These are phyloP conservation scores for Nemania abortiva DNA, from an alignment of 2,329 filamentous ascomycete species.

Conservation along the genomic window DNA sequence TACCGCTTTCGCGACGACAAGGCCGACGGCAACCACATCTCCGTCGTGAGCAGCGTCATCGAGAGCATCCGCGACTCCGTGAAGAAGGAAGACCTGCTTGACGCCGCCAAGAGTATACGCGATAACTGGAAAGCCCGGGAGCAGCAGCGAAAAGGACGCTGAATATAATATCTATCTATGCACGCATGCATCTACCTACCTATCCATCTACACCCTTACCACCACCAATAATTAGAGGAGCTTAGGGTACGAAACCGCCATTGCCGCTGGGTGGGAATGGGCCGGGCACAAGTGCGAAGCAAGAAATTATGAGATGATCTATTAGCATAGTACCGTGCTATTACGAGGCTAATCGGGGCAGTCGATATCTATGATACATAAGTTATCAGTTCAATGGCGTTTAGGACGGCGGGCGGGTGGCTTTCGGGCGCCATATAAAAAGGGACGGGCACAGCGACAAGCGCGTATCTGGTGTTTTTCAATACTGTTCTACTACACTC, in stretches of 20 bases:
- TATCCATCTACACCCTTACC: not conserved
- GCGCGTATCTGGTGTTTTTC: not conserved
- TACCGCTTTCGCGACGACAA: slow-evolving; percentile 95
- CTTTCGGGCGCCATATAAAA: slow-evolving; percentile 9
- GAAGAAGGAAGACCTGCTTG: slow-evolving; percentile 82
- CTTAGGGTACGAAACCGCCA: not conserved
- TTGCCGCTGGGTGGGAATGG: not conserved
- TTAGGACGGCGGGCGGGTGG: slow-evolving; percentile 26
- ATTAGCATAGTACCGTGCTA: slow-evolving; percentile 17
- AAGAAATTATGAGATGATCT: slow-evolving; percentile 2
- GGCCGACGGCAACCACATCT: slow-evolving; percentile 87
- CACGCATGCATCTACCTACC: not conserved
- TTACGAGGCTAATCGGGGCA: too few relatives aligned
- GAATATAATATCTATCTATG: not conserved
- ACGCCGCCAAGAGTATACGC: slow-evolving; percentile 76
- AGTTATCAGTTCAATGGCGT: slow-evolving; percentile 24
- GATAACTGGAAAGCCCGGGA: slow-evolving; percentile 80
- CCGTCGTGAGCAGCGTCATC: slow-evolving; percentile 85
- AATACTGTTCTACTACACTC: not conserved
- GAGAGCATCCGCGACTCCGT: slow-evolving; percentile 91
- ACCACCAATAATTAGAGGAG: not conserved
- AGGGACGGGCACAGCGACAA: slow-evolving; percentile 17
- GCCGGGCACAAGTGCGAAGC: not conserved
- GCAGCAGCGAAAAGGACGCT: slow-evolving; percentile 41
- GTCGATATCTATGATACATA: not conserved